phyloP scores from a whole-genome alignment of 139 green algal genomes.

The Haematococcus lacustris region DNA sequence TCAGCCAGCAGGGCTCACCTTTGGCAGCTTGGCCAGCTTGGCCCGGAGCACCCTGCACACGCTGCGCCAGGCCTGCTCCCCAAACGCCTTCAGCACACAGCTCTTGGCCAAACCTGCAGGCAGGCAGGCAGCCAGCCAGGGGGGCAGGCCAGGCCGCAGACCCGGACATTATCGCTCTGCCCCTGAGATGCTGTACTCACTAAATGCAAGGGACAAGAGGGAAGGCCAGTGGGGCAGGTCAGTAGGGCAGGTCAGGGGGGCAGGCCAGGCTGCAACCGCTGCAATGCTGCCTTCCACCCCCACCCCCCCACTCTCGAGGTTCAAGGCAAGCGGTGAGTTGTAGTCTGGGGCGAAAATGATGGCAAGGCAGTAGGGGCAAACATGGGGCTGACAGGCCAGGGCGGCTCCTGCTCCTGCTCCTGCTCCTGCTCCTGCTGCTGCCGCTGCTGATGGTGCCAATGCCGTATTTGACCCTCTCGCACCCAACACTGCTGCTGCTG shows the following conservation, averaged over 20 bases:
- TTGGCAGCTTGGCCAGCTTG: constrained; percentile 51
- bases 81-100: constrained; percentile 10
- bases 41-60: constrained; percentile 48
- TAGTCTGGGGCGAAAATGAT: no score
- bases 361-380: no score
- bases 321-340: no score
- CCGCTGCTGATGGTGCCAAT: no score
- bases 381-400: no score
- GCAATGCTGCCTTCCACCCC: background rate
- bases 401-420: no score
- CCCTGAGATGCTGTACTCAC: background rate
- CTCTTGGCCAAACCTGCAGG: background rate
- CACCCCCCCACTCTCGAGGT: no score
- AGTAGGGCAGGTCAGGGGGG: no score
- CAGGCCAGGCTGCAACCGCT: no score
- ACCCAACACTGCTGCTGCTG: background rate
- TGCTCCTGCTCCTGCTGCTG: no score
- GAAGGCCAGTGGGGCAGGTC: no score
- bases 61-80: constrained; percentile 37
- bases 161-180: no score
- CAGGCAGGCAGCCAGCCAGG: background rate
- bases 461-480: background rate
- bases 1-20: constrained; percentile 13
- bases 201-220: background rate
- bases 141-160: background rate